These are phyloP conservation scores for Hygrophoropsis aurantiaca DNA, from an alignment of 768 basidiomycete species.

Conservation along the genomic window DNA sequence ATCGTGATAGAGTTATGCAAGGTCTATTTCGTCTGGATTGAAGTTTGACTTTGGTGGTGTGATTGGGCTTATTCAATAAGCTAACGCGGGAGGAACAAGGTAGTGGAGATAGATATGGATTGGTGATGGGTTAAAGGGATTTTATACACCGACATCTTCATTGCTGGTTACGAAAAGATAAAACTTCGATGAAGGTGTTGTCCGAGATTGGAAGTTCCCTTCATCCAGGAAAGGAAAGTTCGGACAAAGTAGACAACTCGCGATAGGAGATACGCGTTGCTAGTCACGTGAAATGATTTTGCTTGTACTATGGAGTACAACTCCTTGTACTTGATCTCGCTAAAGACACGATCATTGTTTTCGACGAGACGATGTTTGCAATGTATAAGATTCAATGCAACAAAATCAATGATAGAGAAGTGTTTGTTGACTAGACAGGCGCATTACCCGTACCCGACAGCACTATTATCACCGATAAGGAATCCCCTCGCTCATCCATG, in stretches of 20 bases:
- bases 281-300: slow-evolving; percentile 8
- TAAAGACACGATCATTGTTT: no score
- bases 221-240: slow-evolving; percentile 12
- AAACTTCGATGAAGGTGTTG: slow-evolving; percentile 4
- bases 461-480: no score
- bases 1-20: neutral
- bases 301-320: slow-evolving; percentile 12
- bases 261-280: neutral
- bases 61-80: slow-evolving; percentile 14
- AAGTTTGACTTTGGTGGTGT: neutral
- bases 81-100: neutral
- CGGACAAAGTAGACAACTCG: neutral
- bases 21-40: no score
- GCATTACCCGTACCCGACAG: neutral
- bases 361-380: no score
- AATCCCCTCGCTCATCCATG: no score
- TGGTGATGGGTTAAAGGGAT: neutral
- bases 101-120: neutral
- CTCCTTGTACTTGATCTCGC: neutral
- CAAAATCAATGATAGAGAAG: no score
- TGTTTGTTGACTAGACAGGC: no score
- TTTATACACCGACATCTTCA: slow-evolving; percentile 2
- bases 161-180: slow-evolving; percentile 1
- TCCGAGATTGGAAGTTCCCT: slow-evolving; percentile 6
- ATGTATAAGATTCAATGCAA: no score